Conservation (phyloP, 2,329 filamentous ascomycete genomes). For the Fusarium sp. region DNA sequence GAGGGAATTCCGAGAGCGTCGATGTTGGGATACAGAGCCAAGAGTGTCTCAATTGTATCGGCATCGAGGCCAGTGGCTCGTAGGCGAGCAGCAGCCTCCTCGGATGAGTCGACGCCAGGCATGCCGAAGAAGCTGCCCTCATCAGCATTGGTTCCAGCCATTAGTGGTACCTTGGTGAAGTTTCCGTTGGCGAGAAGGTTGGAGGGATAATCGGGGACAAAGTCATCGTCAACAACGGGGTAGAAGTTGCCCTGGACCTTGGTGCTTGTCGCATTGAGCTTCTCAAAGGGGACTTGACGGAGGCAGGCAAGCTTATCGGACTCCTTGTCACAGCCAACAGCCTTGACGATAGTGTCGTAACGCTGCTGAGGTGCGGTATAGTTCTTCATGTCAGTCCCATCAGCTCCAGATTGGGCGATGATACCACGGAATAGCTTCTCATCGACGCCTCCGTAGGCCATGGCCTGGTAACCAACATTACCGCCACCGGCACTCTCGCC, state of each 20-base stretch:
- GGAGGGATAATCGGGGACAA: slow-evolving; percentile 57
- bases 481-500: slow-evolving; percentile 60
- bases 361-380: slow-evolving; percentile 24
- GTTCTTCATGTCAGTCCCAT: slow-evolving; percentile 44
- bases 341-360: slow-evolving; percentile 38
- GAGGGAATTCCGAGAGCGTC: slow-evolving; percentile 37
- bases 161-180: slow-evolving; percentile 72
- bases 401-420: slow-evolving; percentile 61
- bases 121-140: slow-evolving; percentile 70
- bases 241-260: slow-evolving; percentile 27
- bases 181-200: slow-evolving; percentile 66
- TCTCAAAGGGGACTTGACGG: slow-evolving; percentile 37
- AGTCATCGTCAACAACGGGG: slow-evolving; percentile 51
- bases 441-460: slow-evolving; percentile 64
- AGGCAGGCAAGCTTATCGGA: slow-evolving; percentile 48
- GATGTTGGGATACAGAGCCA: slow-evolving; percentile 39
- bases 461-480: slow-evolving; percentile 61
- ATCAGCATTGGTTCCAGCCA: slow-evolving; percentile 73
- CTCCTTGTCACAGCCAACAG: slow-evolving; percentile 39
- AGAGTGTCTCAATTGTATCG: slow-evolving; percentile 20
- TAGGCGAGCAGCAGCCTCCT: slow-evolving; percentile 21
- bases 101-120: slow-evolving; percentile 51
- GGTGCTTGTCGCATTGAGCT: slow-evolving; percentile 35
- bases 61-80: slow-evolving; percentile 7
- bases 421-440: slow-evolving; percentile 66